These are phyloP conservation scores for Dissophora ornata DNA, from an alignment of 192 early-diverging fungal genomes.

Conservation along the genomic window DNA sequence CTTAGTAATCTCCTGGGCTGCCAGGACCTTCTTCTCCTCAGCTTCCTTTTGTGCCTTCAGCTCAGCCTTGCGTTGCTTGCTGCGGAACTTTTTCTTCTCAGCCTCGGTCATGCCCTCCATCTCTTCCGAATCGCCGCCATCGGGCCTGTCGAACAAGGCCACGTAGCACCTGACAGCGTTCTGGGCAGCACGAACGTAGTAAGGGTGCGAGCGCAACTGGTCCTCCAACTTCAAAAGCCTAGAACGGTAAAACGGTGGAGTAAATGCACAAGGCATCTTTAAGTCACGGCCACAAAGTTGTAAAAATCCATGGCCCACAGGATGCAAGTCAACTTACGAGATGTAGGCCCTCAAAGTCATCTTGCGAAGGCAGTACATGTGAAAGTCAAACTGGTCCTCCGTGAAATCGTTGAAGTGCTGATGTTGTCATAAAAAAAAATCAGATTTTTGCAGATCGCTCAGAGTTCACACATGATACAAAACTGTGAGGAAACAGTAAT, in stretches of 20 bases:
- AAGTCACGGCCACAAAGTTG: too few species aligned
- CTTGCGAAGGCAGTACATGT: conserved; percentile 92
- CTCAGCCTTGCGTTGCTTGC: conserved; percentile 82
- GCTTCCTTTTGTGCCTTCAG: conserved; percentile 67
- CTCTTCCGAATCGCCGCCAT: conserved; percentile 48
- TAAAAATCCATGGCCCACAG: too few species aligned
- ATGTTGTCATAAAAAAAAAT: too few species aligned
- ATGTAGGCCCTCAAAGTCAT: conserved; percentile 88
- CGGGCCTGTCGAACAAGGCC: conserved; percentile 43
- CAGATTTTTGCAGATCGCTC: too few species aligned
- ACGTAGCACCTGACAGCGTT: conserved; percentile 71
- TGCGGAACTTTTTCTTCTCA: conserved; percentile 82
- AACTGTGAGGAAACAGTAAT: neutral
- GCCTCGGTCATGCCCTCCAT: conserved; percentile 69
- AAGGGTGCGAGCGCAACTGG: conserved; percentile 73
- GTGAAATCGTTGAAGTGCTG: conserved; percentile 85
- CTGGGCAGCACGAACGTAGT: conserved; percentile 79
- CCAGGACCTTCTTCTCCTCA: conserved; percentile 60
- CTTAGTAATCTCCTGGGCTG: conserved; percentile 58
- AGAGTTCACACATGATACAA: too few species aligned
- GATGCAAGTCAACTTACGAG: conserved; percentile 58
- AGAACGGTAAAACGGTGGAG: too few species aligned
- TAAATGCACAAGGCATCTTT: too few species aligned
- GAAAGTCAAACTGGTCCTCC: conserved; percentile 97
- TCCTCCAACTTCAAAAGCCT: conserved; percentile 84